Evolutionary conservation across 352 stramenopile species (phyloP).

Genomic region (Blastocystis sp.): DNA sequence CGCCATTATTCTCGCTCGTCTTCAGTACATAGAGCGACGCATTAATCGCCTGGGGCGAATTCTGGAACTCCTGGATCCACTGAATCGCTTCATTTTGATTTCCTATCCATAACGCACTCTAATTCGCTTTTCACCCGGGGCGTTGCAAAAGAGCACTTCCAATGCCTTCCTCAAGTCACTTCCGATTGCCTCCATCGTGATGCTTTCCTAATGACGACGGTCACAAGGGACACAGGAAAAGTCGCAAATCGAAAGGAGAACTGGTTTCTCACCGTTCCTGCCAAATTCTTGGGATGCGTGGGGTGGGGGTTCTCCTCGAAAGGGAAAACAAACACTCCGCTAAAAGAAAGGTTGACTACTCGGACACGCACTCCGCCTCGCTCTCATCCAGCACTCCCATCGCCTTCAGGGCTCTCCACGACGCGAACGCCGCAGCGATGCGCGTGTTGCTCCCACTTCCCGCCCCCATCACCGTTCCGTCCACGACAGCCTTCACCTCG

Average conservation of each 20-base stretch:
- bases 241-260: slow-evolving; percentile 5
- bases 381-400: slow-evolving; percentile 10
- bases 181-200: slow-evolving; percentile 45
- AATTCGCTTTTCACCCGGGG: neutral
- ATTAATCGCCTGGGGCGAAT: slow-evolving; percentile 38
- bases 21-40: slow-evolving; percentile 27
- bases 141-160: slow-evolving; percentile 60
- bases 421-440: slow-evolving; percentile 23
- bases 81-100: slow-evolving; percentile 64
- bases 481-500: neutral
- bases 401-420: slow-evolving; percentile 39
- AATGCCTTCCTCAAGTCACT: slow-evolving; percentile 38
- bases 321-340: slow-evolving; percentile 8
- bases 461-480: slow-evolving; percentile 8
- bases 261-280: neutral
- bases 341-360: neutral
- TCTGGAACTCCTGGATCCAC: slow-evolving; percentile 59
- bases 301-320: neutral
- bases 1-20: neutral
- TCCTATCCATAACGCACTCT: neutral
- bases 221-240: neutral
- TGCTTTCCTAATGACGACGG: neutral
- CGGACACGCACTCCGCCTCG: neutral
- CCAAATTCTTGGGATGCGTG: neutral
- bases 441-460: slow-evolving; percentile 8